These are phyloP conservation scores for Schizophyllum commune DNA, from an alignment of 1,284 basidiomycete genomes.

Conservation along the genomic window DNA sequence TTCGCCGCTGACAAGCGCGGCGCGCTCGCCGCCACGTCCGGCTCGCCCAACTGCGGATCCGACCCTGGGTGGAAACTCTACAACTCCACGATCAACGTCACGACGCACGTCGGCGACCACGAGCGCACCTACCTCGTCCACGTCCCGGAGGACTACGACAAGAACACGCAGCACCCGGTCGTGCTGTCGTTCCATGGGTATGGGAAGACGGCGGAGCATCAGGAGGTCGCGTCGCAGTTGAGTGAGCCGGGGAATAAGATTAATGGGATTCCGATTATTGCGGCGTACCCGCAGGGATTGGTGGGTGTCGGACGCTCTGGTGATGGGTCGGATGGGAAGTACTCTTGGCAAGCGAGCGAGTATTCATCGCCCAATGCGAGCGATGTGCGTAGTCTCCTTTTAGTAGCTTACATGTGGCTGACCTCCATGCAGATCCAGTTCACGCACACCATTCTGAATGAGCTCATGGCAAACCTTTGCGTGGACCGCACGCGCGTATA, in stretches of 20 bases:
- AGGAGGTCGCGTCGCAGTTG: slow-evolving; percentile 11
- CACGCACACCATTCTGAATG: slow-evolving; percentile 10
- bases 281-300: slow-evolving; percentile 12
- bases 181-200: slow-evolving; percentile 14
- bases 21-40: no score
- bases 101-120: no score
- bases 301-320: slow-evolving; percentile 13
- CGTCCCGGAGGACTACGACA: slow-evolving; percentile 10
- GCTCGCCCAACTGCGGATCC: no score
- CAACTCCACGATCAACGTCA: not conserved
- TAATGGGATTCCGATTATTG: slow-evolving; percentile 11
- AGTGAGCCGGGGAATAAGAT: slow-evolving; percentile 8
- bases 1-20: no score
- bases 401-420: no score
- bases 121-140: slow-evolving; percentile 15
- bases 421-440: slow-evolving; percentile 12
- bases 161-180: slow-evolving; percentile 8
- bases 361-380: slow-evolving; percentile 14
- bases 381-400: slow-evolving; percentile 14
- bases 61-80: no score
- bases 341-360: slow-evolving; percentile 14
- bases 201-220: slow-evolving; percentile 7
- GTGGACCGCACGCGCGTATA: slow-evolving; percentile 14
- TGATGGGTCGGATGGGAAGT: slow-evolving; percentile 4
- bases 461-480: slow-evolving; percentile 13